These are phyloP conservation scores for Rhizopus stolonifer DNA, from an alignment of 371 early-diverging fungal genomes.

Conservation along the genomic window DNA sequence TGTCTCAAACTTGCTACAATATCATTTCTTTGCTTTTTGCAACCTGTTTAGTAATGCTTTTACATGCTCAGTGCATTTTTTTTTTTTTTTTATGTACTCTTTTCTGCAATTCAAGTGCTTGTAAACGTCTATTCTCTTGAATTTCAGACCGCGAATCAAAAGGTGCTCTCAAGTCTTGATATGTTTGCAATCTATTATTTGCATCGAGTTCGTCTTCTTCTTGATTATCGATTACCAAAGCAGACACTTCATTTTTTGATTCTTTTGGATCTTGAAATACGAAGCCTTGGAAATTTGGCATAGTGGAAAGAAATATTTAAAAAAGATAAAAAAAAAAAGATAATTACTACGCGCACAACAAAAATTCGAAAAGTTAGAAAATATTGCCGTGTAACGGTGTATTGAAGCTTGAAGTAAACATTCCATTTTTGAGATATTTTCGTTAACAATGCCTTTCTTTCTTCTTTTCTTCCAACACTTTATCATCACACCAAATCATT, in stretches of 20 bases:
- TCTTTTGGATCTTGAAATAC: slow-evolving; percentile 18
- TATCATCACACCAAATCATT: no score
- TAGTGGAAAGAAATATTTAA: neutral
- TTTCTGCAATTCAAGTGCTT: slow-evolving; percentile 32
- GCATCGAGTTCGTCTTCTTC: neutral
- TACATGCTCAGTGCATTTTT: no score
- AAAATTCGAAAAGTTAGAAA: no score
- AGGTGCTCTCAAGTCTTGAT: slow-evolving; percentile 12
- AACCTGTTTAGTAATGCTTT: no score
- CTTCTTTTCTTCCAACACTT: no score
- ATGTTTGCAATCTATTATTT: slow-evolving; percentile 5
- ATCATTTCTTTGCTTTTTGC: slow-evolving; percentile 27
- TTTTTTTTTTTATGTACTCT: slow-evolving; percentile 12
- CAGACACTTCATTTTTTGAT: neutral
- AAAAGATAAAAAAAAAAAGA: neutral
- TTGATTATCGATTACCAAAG: no score
- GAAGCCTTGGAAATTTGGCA: slow-evolving; percentile 13
- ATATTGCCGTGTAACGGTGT: no score
- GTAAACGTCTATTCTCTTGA: slow-evolving; percentile 26
- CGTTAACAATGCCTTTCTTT: no score
- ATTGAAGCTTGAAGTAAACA: no score
- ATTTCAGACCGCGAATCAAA: slow-evolving; percentile 17
- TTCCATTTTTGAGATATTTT: no score
- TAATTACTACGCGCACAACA: no score
- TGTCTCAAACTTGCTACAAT: slow-evolving; percentile 21